A percentile compares a stretch with the other conserved stretches of the same genome.
Conservation (phyloP, 108 stramenopile genomes). For the Pseudonitzschia pungens region DNA sequence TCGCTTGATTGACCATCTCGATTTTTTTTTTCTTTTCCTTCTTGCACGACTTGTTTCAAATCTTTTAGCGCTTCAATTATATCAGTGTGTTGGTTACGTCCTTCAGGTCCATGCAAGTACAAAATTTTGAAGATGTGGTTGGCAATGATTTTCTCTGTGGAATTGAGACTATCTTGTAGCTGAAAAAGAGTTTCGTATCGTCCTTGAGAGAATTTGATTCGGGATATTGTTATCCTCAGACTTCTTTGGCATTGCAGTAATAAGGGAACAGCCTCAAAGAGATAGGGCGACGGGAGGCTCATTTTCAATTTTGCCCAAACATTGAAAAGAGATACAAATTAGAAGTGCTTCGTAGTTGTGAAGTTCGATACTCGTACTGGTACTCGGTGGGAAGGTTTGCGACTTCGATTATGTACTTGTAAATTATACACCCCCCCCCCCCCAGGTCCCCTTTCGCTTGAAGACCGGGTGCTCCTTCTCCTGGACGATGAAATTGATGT, state of each 20-base stretch:
- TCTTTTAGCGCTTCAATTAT: slow-evolving; percentile 23
- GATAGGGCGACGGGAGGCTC: slow-evolving; percentile 44
- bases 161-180: slow-evolving; percentile 37
- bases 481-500: slow-evolving; percentile 95
- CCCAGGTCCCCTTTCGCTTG: slow-evolving; percentile 91
- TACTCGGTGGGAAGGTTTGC: too few species aligned
- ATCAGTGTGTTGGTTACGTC: slow-evolving; percentile 32
- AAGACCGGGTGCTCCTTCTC: slow-evolving; percentile 94
- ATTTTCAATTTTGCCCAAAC: background rate
- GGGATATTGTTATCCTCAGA: slow-evolving; percentile 16
- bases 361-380: too few species aligned
- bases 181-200: slow-evolving; percentile 33
- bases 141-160: slow-evolving; percentile 48
- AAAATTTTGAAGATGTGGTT: slow-evolving; percentile 45
- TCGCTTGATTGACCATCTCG: slow-evolving; percentile 2
- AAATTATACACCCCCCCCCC: too few species aligned
- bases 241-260: slow-evolving; percentile 42
- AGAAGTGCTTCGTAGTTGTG: too few species aligned
- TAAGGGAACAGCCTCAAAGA: slow-evolving; percentile 51
- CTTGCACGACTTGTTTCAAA: slow-evolving; percentile 16
- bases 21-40: slow-evolving; percentile 11
- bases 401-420: too few species aligned
- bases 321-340: too few species aligned
- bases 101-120: slow-evolving; percentile 19
- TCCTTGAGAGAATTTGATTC: slow-evolving; percentile 24